Evolutionary conservation across 805 yeast genomes (phyloP).

Genomic region (Blastobotrys robertii): DNA sequence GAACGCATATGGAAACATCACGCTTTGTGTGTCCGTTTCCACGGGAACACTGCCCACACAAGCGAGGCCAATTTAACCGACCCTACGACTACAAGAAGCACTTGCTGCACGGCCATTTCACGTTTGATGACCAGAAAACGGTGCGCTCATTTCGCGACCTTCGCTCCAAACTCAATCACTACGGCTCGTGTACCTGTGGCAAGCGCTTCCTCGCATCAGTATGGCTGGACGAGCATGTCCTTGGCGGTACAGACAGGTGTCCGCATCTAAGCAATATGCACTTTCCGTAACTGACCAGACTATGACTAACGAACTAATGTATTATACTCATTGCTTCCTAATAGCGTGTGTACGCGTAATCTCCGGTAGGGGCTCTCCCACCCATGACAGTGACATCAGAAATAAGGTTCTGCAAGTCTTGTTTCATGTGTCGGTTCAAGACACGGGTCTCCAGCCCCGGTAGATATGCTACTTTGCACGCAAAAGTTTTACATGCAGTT

Average conservation of each 20-base stretch:
- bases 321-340: neutral
- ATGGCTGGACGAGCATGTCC: conserved; percentile 37
- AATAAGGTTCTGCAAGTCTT: too few species aligned
- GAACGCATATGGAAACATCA: conserved; percentile 50
- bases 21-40: conserved; percentile 54
- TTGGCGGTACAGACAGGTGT: neutral
- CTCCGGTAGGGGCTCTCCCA: neutral
- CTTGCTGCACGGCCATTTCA: conserved; percentile 49
- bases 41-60: conserved; percentile 44
- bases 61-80: conserved; percentile 52
- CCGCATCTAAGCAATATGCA: too few species aligned
- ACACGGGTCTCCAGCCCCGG: too few species aligned
- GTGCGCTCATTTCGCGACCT: conserved; percentile 40
- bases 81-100: conserved; percentile 64
- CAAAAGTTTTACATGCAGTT: too few species aligned
- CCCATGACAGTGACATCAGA: neutral
- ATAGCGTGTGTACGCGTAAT: too few species aligned
- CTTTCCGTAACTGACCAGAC: neutral
- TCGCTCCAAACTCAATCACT: conserved; percentile 40
- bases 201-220: conserved; percentile 37
- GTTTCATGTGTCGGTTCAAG: too few species aligned
- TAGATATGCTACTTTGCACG: too few species aligned
- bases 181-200: conserved; percentile 51
- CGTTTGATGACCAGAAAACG: conserved; percentile 36
- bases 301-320: neutral